phyloP scores from a whole-genome alignment of 345 rosid species.

The Arabis alpina region DNA sequence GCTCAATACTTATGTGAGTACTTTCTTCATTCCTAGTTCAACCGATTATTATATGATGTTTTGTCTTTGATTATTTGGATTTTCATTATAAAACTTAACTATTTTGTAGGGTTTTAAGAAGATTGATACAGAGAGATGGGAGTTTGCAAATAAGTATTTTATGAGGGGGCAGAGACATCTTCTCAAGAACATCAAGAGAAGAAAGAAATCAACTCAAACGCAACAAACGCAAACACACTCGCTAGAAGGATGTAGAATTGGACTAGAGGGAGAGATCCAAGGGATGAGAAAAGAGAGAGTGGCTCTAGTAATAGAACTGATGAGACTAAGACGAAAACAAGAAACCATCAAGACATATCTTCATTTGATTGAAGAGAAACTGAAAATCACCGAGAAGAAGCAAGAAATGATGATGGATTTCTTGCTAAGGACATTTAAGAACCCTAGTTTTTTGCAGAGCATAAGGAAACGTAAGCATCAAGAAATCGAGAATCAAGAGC shows the following conservation, averaged over 20 bases:
- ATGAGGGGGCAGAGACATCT: conserved; percentile 66
- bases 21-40: not conserved
- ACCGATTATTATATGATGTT: not conserved
- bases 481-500: conserved; percentile 43
- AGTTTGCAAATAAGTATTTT: conserved; percentile 70
- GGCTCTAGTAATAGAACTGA: conserved; percentile 53
- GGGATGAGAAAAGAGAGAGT: conserved; percentile 57
- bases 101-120: conserved; percentile 81
- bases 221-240: conserved; percentile 30
- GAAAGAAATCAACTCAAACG: conserved; percentile 41
- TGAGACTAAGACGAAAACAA: conserved; percentile 62
- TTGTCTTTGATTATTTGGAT: not conserved
- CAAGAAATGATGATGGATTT: conserved; percentile 65
- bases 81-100: too few species aligned
- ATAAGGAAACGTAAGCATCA: conserved; percentile 53
- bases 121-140: conserved; percentile 93
- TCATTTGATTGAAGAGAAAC: conserved; percentile 57
- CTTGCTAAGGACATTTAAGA: conserved; percentile 62
- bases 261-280: conserved; percentile 53
- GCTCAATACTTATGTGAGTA: conserved; percentile 67
- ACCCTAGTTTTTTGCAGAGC: conserved; percentile 52
- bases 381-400: conserved; percentile 51
- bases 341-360: conserved; percentile 52
- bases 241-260: conserved; percentile 51
- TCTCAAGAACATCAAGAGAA: conserved; percentile 61